Conservation (phyloP, 768 basidiomycete genomes). For the Rhodotorula sphaerocarpa region DNA sequence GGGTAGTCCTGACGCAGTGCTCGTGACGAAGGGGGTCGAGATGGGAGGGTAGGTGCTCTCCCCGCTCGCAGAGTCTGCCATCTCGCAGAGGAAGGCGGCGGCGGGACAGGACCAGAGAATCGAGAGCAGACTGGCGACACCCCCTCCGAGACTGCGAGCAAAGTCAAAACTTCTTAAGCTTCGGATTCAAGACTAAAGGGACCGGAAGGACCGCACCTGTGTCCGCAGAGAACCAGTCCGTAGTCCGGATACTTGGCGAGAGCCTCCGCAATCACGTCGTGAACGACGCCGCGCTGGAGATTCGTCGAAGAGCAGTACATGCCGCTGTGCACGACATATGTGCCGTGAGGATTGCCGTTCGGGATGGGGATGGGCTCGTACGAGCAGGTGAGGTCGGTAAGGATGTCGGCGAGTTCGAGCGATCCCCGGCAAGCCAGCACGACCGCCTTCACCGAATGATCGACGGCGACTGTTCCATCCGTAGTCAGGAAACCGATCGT, state of each 20-base stretch:
- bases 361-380: conserved; percentile 41
- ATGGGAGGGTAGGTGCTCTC: conserved; percentile 31
- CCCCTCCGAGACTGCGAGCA: conserved; percentile 42
- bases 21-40: conserved; percentile 44
- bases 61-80: not conserved
- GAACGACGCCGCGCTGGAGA: conserved; percentile 41
- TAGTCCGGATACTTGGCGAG: conserved; percentile 41
- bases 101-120: conserved; percentile 41
- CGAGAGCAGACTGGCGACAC: conserved; percentile 43
- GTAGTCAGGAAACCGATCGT: conserved; percentile 13
- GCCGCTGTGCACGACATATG: conserved; percentile 43
- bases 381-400: conserved; percentile 45
- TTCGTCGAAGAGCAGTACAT: conserved; percentile 34
- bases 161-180: not conserved
- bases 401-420: conserved; percentile 45
- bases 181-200: not conserved
- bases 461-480: conserved; percentile 41
- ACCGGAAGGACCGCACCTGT: conserved; percentile 33
- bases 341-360: conserved; percentile 38
- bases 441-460: conserved; percentile 42
- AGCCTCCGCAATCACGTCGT: conserved; percentile 42
- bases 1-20: conserved; percentile 41
- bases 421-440: conserved; percentile 41
- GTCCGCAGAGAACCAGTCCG: conserved; percentile 44
- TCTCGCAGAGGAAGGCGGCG: conserved; percentile 6